phyloP scores from a whole-genome alignment of 306 rosid genomes.

The Inga leiocalycina region DNA sequence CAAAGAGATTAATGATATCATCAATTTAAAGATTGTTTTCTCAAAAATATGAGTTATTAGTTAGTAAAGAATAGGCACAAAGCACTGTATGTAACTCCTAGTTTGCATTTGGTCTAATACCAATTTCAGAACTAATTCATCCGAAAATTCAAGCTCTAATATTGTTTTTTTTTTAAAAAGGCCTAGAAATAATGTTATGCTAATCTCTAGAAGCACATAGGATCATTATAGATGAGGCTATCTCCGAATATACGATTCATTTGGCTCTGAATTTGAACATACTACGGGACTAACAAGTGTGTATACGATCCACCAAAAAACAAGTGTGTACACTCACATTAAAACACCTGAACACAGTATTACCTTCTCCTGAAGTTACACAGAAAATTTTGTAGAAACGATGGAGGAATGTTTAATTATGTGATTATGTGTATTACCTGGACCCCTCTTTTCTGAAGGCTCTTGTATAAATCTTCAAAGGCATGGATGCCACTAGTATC shows the following conservation, averaged over 20 bases:
- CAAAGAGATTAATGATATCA: not conserved
- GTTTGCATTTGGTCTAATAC: not conserved
- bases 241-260: no score
- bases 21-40: not conserved
- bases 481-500: conserved; percentile 86
- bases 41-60: not conserved
- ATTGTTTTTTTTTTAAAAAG: no score
- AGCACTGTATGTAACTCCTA: not conserved
- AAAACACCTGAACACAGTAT: not conserved
- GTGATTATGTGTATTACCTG: conserved; percentile 46
- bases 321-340: no score
- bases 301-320: no score
- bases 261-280: no score
- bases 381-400: not conserved
- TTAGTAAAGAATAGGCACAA: not conserved
- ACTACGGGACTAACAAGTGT: no score
- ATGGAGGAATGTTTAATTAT: conserved; percentile 7
- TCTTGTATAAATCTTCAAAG: conserved; percentile 51
- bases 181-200: no score
- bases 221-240: no score
- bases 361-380: not conserved
- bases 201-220: no score
- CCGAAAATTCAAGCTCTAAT: no score
- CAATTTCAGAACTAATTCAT: not conserved
- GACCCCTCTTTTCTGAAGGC: conserved; percentile 56